Conservation (phyloP, 1,139 yeast genomes). For the Pichia sp. region DNA sequence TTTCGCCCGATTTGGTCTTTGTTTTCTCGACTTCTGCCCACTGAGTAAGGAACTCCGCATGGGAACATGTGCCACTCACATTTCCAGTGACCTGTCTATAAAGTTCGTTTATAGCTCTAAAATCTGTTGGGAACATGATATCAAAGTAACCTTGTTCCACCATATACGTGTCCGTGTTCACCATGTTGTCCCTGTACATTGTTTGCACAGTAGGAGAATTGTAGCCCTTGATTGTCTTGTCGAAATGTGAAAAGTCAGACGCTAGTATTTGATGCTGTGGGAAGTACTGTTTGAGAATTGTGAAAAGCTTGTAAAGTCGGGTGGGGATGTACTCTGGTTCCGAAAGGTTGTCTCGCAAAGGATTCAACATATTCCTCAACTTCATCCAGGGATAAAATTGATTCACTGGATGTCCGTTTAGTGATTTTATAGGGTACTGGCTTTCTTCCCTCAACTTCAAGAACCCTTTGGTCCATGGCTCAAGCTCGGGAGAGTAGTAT, state of each 20-base stretch:
- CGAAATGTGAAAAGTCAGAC: slow-evolving; percentile 68
- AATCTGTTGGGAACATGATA: slow-evolving; percentile 84
- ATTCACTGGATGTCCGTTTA: slow-evolving; percentile 29
- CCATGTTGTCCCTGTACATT: slow-evolving; percentile 60
- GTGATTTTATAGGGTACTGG: slow-evolving; percentile 30
- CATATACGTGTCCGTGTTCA: slow-evolving; percentile 72
- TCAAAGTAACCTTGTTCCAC: slow-evolving; percentile 81
- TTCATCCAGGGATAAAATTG: slow-evolving; percentile 24
- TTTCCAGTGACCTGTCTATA: slow-evolving; percentile 66
- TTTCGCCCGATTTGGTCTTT: slow-evolving; percentile 71
- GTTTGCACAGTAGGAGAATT: slow-evolving; percentile 85
- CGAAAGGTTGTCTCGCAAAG: slow-evolving; percentile 64
- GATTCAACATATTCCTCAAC: slow-evolving; percentile 39
- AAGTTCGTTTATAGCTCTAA: slow-evolving; percentile 55
- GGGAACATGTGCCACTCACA: slow-evolving; percentile 51
- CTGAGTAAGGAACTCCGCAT: slow-evolving; percentile 57
- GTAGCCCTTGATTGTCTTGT: slow-evolving; percentile 60
- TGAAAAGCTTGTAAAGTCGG: slow-evolving; percentile 61
- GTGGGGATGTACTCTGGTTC: slow-evolving; percentile 83
- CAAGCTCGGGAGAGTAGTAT: slow-evolving; percentile 65
- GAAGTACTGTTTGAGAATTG: slow-evolving; percentile 57
- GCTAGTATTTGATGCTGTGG: slow-evolving; percentile 72
- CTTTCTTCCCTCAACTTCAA: slow-evolving; percentile 53
- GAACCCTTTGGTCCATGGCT: slow-evolving; percentile 53
- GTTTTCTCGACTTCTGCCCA: slow-evolving; percentile 75